Conservation (phyloP, 2,329 filamentous ascomycete species). For the Fusarium pseudonygamai region DNA sequence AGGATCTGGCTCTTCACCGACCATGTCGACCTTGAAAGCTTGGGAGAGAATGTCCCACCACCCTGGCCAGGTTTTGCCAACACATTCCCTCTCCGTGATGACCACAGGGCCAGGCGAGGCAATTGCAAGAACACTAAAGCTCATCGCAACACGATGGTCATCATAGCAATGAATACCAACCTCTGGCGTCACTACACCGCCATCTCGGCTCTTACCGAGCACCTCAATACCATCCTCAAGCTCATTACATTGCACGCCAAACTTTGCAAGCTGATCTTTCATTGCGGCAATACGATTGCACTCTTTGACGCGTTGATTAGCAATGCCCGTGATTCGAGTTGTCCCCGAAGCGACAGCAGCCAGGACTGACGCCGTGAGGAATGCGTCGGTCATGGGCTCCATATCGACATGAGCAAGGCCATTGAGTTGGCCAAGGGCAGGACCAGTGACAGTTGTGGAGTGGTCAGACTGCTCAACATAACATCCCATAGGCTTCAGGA, state of each 20-base stretch:
- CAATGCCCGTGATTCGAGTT: conserved; percentile 91
- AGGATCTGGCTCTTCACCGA: conserved; percentile 71
- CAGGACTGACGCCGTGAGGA: conserved; percentile 92
- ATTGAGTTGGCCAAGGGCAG: conserved; percentile 75
- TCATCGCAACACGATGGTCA: conserved; percentile 98
- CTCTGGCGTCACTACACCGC: conserved; percentile 63
- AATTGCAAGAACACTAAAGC: conserved; percentile 88
- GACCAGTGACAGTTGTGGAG: conserved; percentile 93
- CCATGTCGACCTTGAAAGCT: conserved; percentile 79
- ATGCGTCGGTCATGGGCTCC: conserved; percentile 99
- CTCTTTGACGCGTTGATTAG: conserved; percentile 97
- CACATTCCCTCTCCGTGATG: conserved; percentile 90
- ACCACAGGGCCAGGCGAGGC: conserved; percentile 76
- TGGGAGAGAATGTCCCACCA: conserved; percentile 94
- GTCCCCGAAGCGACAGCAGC: conserved; percentile 86
- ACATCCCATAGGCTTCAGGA: conserved; percentile 93
- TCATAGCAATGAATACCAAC: conserved; percentile 90
- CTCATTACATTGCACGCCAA: conserved; percentile 85
- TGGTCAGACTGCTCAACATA: conserved; percentile 82
- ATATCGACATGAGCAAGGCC: conserved; percentile 89
- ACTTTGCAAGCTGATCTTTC: conserved; percentile 93
- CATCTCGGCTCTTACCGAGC: conserved; percentile 59
- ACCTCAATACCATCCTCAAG: conserved; percentile 94
- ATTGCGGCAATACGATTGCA: conserved; percentile 97
- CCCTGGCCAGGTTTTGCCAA: conserved; percentile 97